Conservation (phyloP, 805 yeast species). For the Torulaspora indica region DNA sequence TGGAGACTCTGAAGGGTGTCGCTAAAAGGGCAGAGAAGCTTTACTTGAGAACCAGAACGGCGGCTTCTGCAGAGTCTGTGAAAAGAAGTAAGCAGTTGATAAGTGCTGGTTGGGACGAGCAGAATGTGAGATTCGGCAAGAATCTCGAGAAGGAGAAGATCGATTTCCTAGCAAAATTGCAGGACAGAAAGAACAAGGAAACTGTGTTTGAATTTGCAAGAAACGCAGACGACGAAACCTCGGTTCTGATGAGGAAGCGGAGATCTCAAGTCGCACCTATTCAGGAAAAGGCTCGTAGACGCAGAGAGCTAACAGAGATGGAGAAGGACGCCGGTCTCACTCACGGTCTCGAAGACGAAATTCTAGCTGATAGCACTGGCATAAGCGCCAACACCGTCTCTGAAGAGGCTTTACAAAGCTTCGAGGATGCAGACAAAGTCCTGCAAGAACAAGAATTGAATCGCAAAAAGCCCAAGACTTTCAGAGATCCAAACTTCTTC, state of each 20-base stretch:
- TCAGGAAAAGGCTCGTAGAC: conserved; percentile 71
- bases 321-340: conserved; percentile 72
- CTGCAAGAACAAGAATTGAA: conserved; percentile 27
- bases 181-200: conserved; percentile 68
- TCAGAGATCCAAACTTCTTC: conserved; percentile 72
- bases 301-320: conserved; percentile 59
- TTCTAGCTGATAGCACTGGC: conserved; percentile 47
- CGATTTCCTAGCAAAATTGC: conserved; percentile 63
- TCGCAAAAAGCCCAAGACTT: conserved; percentile 44
- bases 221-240: conserved; percentile 59
- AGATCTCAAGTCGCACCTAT: conserved; percentile 85
- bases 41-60: conserved; percentile 75
- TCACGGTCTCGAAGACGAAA: conserved; percentile 70
- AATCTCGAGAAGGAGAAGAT: conserved; percentile 72
- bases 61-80: conserved; percentile 83
- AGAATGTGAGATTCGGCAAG: conserved; percentile 71
- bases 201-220: conserved; percentile 90
- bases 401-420: conserved; percentile 39
- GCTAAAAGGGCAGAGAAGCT: conserved; percentile 84
- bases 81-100: conserved; percentile 77
- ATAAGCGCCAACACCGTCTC: conserved; percentile 48
- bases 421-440: conserved; percentile 40
- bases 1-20: conserved; percentile 60
- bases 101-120: conserved; percentile 81
- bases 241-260: conserved; percentile 79